Conservation (phyloP, 768 basidiomycete species). For the Lactifluus hygrophoroides region DNA sequence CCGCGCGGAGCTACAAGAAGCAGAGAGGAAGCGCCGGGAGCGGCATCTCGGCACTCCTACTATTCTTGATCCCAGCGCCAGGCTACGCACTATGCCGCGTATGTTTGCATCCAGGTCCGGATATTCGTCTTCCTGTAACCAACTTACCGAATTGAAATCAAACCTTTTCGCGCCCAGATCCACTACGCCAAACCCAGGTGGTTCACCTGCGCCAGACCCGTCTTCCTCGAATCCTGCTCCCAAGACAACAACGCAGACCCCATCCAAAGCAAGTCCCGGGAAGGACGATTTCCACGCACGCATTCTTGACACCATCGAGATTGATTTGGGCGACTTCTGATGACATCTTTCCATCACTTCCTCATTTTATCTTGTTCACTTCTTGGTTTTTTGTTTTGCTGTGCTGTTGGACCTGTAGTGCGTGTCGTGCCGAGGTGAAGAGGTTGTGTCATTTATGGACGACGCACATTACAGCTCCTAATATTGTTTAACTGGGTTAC, state of each 20-base stretch:
- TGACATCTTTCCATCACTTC: neutral
- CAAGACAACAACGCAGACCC: conserved; percentile 17
- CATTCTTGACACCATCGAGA: conserved; percentile 58
- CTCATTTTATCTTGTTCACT: neutral
- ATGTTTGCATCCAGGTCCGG: conserved; percentile 57
- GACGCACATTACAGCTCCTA: neutral
- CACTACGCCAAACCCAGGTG: conserved; percentile 33
- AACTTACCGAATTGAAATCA: neutral
- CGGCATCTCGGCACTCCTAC: conserved; percentile 45
- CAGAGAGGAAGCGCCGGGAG: conserved; percentile 63
- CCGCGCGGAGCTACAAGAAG: conserved; percentile 60
- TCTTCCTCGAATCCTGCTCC: conserved; percentile 31
- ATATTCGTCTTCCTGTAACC: conserved; percentile 7
- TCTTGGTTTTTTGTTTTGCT: neutral
- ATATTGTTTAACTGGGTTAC: neutral
- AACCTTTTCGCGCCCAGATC: conserved; percentile 27
- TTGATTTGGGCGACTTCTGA: conserved; percentile 73
- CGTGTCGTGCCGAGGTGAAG: neutral
- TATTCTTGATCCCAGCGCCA: conserved; percentile 49
- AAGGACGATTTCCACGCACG: conserved; percentile 46
- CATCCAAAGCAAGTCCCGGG: conserved; percentile 24
- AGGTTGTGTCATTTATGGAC: neutral
- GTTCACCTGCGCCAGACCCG: conserved; percentile 23
- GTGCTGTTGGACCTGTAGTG: neutral
- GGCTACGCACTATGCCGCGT: conserved; percentile 57